Base-by-base conservation (phyloP, 768 basidiomycete species). In the Lactarius hatsudake region DNA sequence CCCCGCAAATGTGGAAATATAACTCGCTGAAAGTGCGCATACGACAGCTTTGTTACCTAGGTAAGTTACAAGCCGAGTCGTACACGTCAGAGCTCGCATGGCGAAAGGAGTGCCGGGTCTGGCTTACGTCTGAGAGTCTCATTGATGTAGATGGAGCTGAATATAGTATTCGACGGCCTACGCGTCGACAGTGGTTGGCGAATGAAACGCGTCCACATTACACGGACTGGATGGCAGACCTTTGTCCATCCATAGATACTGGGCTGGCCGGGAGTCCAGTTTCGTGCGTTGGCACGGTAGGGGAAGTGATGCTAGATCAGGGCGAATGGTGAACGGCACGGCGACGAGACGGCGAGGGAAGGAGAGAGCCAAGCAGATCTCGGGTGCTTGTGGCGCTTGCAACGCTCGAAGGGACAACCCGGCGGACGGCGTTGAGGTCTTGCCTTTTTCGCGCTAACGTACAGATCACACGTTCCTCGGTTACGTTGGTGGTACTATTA, bases 1-100 rank as follows among this genome's bases (percentile, higher is more conserved):
- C 59, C 95, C 95, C 64, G 91, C 90, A 73, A 96, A 86, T 17
- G 96, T 97, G 57, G 94, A 95, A 71, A 95, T 84, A 77, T 95
- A 91, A 72, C 93, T 94, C 59, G 94, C 94, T 51, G 92, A 87
- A 67, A 96, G 87, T 42, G 95, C 94, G 73, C 91, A 94, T 45
- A 91, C 92, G 73, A 94, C 89, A 61, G 93, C 87, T 79, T 93
- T 93, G 81, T 94, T 87, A 69, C 82, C 92, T 94, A 77, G 51
- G 51, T 43, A 13, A 15, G 23, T 53, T 6, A 58, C 40, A 36
- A 42, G 43, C 32, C 20, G 18, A 63, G n/a, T 43, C 30, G 32
- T 34, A 59, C 61, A 68, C 61, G 66, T 69, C 66, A 69, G 68
- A 62, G 64, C 38, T 51, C 6, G 63, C 30, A 17, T 30, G 38